These are phyloP conservation scores for Camelina sativa DNA, from an alignment of 345 rosid species.

Conservation along the genomic window DNA sequence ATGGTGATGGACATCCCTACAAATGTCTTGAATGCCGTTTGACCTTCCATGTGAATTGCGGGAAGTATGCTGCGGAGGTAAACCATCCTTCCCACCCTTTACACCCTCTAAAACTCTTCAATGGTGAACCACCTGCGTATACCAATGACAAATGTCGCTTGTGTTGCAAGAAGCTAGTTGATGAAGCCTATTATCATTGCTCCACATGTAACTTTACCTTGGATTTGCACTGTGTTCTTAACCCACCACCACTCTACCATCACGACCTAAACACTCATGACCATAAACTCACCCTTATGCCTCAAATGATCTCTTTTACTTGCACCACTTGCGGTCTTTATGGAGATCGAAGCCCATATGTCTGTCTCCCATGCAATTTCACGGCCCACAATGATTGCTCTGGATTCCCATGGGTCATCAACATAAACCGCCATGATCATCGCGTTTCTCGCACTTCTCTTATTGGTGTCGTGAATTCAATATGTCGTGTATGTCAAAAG, in stretches of 20 bases:
- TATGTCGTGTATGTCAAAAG: conserved; percentile 1
- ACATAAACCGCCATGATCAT: conserved; percentile 16
- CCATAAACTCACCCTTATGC: conserved; percentile 3
- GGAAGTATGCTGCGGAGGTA: background rate
- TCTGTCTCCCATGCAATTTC: conserved; percentile 2
- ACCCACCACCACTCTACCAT: background rate
- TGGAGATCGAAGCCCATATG: conserved; percentile 22
- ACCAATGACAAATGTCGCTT: background rate
- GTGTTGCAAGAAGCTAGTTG: background rate
- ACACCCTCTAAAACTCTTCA: conserved; percentile 16
- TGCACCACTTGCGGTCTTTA: background rate
- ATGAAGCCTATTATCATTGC: background rate
- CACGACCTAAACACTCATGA: background rate
- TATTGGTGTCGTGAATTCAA: background rate
- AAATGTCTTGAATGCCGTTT: background rate
- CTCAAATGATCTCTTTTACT: background rate
- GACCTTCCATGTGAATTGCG: background rate
- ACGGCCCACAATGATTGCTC: background rate
- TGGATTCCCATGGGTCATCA: conserved; percentile 8
- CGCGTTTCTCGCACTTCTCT: background rate
- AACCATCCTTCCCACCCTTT: conserved; percentile 3
- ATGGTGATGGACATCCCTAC: background rate
- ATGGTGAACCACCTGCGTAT: background rate
- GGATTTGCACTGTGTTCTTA: background rate
- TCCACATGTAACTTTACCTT: background rate